A percentile compares a stretch with the other conserved stretches of the same genome.
phyloP scores from a whole-genome alignment of 2,329 filamentous ascomycete species.

The Aspergillus sp. region DNA sequence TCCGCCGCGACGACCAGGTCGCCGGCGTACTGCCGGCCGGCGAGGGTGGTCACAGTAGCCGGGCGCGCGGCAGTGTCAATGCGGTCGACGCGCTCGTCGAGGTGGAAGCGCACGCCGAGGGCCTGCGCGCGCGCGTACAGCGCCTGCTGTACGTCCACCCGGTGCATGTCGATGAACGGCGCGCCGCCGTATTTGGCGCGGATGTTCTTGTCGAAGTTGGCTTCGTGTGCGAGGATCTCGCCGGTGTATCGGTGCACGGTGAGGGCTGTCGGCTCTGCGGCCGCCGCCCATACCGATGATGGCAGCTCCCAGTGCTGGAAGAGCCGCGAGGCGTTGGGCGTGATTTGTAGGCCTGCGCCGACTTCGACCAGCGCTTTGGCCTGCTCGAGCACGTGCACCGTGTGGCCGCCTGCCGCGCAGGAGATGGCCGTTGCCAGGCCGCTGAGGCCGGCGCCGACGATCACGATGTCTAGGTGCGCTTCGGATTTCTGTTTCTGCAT shows the following conservation, averaged over 20 bases:
- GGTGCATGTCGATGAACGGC: conserved; percentile 61
- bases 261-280: conserved; percentile 31
- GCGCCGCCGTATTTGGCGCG: conserved; percentile 53
- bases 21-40: conserved; percentile 38
- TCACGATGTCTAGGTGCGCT: conserved; percentile 24
- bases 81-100: conserved; percentile 48
- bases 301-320: conserved; percentile 29
- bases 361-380: conserved; percentile 37
- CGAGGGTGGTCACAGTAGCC: conserved; percentile 37
- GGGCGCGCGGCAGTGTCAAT: conserved; percentile 33
- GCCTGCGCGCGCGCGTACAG: conserved; percentile 52
- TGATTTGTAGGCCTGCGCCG: conserved; percentile 66
- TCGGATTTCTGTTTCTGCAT: conserved; percentile 1
- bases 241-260: conserved; percentile 36
- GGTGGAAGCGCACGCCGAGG: conserved; percentile 52
- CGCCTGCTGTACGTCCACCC: conserved; percentile 59
- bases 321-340: conserved; percentile 32
- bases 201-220: conserved; percentile 54
- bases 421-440: conserved; percentile 32
- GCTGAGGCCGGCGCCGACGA: conserved; percentile 32
- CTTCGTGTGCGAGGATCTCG: conserved; percentile 44
- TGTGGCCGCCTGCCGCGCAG: conserved; percentile 24
- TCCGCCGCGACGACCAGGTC: conserved; percentile 65
- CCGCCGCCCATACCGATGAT: conserved; percentile 24
- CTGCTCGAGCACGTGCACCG: conserved; percentile 29